A percentile compares a stretch with the other conserved stretches of the same genome.
These are phyloP conservation scores for Trichoderma sp. DNA, from an alignment of 2,329 filamentous ascomycete genomes.

Conservation along the genomic window DNA sequence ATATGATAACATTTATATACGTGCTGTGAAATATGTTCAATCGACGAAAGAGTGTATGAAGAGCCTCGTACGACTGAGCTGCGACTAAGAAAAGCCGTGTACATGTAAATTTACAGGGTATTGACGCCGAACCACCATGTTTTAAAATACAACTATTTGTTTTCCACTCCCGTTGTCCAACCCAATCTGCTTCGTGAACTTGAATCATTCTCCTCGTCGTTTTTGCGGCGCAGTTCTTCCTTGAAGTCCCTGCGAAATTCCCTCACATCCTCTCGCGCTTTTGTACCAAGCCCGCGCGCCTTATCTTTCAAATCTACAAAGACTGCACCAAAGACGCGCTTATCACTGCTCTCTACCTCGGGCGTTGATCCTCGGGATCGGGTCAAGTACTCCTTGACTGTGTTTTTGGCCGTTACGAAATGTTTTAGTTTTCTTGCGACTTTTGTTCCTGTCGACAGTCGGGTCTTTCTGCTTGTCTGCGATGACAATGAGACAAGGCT, in stretches of 20 bases:
- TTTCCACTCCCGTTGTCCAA: background rate
- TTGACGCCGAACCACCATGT: background rate
- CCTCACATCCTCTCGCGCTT: background rate
- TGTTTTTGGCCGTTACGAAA: background rate
- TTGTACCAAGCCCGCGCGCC: conserved; percentile 8
- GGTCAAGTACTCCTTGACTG: background rate
- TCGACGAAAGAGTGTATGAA: background rate
- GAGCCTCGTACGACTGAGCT: background rate
- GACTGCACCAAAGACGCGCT: background rate
- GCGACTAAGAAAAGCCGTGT: background rate
- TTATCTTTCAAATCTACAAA: conserved; percentile 3
- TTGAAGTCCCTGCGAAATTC: conserved; percentile 10
- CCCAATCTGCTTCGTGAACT: background rate
- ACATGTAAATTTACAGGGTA: background rate
- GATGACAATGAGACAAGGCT: background rate
- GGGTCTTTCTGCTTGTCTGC: background rate
- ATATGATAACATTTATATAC: background rate
- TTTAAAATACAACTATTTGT: background rate
- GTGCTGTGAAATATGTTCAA: background rate
- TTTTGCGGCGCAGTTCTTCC: conserved; percentile 8
- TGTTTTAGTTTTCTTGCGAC: conserved; percentile 16
- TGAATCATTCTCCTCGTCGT: background rate
- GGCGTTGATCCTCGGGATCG: background rate
- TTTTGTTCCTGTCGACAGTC: background rate
- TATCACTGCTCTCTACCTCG: background rate